These are phyloP conservation scores for Bromus sterilis DNA, from an alignment of 176 grass and related monocot genomes.

Conservation along the genomic window DNA sequence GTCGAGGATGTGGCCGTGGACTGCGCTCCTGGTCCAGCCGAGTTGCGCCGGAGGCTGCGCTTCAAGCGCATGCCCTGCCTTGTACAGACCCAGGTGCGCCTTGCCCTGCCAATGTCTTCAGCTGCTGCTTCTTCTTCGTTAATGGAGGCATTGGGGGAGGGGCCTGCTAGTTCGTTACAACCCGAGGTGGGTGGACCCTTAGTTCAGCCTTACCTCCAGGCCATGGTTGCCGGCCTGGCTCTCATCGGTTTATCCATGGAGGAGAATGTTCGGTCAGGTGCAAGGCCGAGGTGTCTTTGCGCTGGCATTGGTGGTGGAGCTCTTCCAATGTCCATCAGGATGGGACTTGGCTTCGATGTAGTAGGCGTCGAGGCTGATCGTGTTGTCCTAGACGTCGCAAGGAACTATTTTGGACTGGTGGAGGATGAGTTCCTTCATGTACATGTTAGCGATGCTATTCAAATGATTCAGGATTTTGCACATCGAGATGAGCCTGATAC, in stretches of 20 bases:
- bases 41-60: slow-evolving; percentile 52
- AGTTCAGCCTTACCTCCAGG: slow-evolving; percentile 75
- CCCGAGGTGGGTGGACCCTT: slow-evolving; percentile 26
- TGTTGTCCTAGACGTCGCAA: slow-evolving; percentile 53
- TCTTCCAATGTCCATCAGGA: slow-evolving; percentile 57
- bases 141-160: slow-evolving; percentile 26
- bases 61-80: slow-evolving; percentile 92
- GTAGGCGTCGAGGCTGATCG: slow-evolving; percentile 57
- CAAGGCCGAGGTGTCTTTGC: slow-evolving; percentile 54
- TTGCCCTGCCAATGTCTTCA: not conserved
- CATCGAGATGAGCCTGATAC: not conserved
- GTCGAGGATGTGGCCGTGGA: slow-evolving; percentile 72
- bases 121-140: not conserved
- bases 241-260: slow-evolving; percentile 24
- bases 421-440: slow-evolving; percentile 62
- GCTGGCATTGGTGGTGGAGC: slow-evolving; percentile 75
- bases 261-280: slow-evolving; percentile 19
- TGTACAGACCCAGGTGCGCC: slow-evolving; percentile 68
- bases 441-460: slow-evolving; percentile 58
- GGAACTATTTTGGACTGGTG: slow-evolving; percentile 61
- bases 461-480: slow-evolving; percentile 36
- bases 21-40: not conserved
- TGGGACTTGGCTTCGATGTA: slow-evolving; percentile 53
- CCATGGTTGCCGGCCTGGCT: slow-evolving; percentile 57
- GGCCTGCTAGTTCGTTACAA: slow-evolving; percentile 11